phyloP scores from a whole-genome alignment of 2,329 filamentous ascomycete genomes.

The Fusarium foetens region DNA sequence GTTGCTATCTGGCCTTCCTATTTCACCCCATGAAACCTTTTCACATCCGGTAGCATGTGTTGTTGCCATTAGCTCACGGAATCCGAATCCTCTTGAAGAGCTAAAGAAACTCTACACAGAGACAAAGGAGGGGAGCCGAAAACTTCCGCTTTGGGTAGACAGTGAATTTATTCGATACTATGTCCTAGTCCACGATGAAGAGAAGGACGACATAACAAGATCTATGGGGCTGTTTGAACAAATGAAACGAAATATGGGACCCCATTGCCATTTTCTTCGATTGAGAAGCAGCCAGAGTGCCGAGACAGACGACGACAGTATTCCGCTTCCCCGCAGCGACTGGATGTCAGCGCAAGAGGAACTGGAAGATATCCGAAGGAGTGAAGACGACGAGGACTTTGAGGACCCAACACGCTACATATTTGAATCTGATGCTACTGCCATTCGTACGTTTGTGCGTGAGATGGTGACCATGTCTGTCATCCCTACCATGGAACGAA shows the following conservation, averaged over 20 bases:
- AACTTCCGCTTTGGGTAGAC: conserved; percentile 86
- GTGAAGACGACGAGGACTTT: conserved; percentile 74
- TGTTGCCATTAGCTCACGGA: conserved; percentile 93
- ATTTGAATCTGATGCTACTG: conserved; percentile 90
- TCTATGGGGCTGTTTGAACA: conserved; percentile 94
- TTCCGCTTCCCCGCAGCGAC: conserved; percentile 81
- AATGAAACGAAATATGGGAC: conserved; percentile 98
- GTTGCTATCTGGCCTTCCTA: conserved; percentile 79
- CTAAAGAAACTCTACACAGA: conserved; percentile 84
- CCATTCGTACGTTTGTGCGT: conserved; percentile 87
- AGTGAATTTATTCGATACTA: conserved; percentile 96
- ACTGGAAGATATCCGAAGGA: conserved; percentile 75
- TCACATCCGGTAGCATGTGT: conserved; percentile 93
- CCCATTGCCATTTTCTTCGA: conserved; percentile 92
- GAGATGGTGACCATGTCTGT: conserved; percentile 97
- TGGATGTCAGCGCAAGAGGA: conserved; percentile 93
- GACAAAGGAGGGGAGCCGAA: conserved; percentile 79
- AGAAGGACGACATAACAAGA: conserved; percentile 89
- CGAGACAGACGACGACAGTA: conserved; percentile 90
- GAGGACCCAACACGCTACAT: conserved; percentile 81
- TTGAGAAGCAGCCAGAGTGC: conserved; percentile 86
- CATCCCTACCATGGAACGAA: conserved; percentile 94
- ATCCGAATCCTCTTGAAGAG: conserved; percentile 84
- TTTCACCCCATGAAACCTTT: conserved; percentile 91
- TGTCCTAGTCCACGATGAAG: conserved; percentile 95